Conservation (phyloP, 139 green algal genomes). For the Closterium sp. region DNA sequence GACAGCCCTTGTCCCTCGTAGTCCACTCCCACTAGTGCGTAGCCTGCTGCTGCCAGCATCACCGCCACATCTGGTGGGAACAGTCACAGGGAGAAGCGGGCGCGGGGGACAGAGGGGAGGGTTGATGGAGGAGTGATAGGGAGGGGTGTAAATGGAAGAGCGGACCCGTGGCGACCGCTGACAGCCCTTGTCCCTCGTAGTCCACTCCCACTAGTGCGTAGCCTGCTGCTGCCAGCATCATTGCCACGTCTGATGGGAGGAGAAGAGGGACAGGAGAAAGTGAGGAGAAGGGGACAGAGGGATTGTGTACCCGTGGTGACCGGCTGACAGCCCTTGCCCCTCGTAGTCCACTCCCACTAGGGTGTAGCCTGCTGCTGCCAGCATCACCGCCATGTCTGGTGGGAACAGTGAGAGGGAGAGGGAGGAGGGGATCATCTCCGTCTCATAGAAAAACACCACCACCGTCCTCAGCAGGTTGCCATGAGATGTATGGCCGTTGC, state of each 20-base stretch:
- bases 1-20: constrained; percentile 23
- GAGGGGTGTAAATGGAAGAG: not conserved
- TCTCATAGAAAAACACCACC: too few species aligned
- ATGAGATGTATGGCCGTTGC: not conserved
- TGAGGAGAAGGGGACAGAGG: not conserved
- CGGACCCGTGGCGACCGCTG: not conserved
- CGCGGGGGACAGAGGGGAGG: not conserved
- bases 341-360: constrained; percentile 40
- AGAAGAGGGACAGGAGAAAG: not conserved
- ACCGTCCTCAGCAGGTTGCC: too few species aligned
- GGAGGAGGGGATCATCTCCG: too few species aligned
- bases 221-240: constrained; percentile 20
- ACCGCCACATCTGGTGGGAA: not conserved
- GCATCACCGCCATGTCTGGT: not conserved
- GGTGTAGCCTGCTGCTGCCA: constrained; percentile 24
- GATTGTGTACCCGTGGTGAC: too few species aligned
- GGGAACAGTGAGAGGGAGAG: not conserved
- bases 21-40: constrained; percentile 25
- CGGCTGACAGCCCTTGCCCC: not conserved
- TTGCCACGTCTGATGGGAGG: not conserved
- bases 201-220: not conserved
- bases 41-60: constrained; percentile 27
- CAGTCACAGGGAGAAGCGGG: not conserved
- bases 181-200: not conserved
- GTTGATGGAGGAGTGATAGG: not conserved